phyloP scores from a whole-genome alignment of 2,329 filamentous ascomycete species.

The Pseudonectria foliicola region DNA sequence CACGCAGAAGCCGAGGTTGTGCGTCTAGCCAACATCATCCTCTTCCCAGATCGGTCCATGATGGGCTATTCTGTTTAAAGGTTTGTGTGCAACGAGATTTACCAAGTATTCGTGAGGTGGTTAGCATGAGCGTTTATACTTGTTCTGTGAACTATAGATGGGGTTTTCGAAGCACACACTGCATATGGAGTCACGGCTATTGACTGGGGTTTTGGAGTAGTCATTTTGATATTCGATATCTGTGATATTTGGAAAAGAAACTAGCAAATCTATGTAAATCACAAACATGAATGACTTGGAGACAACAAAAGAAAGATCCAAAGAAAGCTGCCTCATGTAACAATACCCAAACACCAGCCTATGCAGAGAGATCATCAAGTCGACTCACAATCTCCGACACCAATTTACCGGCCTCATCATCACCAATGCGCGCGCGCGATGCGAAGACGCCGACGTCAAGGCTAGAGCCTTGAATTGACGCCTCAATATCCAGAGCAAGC shows the following conservation, averaged over 20 bases:
- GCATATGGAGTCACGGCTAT: too few species aligned
- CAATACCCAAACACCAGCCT: too few species aligned
- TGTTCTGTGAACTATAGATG: too few species aligned
- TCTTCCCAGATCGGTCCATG: constrained; percentile 45
- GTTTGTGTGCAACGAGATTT: not conserved
- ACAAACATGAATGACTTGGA: too few species aligned
- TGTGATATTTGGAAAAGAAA: too few species aligned
- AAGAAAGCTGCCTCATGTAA: not conserved
- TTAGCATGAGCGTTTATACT: too few species aligned
- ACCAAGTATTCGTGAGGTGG: not conserved
- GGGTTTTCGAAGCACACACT: too few species aligned
- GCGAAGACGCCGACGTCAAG: constrained; percentile 37
- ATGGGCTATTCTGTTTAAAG: constrained; percentile 22
- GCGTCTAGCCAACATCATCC: constrained; percentile 47
- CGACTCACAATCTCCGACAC: constrained; percentile 17
- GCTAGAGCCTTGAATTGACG: constrained; percentile 22
- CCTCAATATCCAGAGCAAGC: constrained; percentile 35
- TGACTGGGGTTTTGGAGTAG: too few species aligned
- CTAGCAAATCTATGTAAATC: too few species aligned
- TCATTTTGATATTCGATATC: too few species aligned
- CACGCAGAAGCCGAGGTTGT: constrained; percentile 46
- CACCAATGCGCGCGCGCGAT: constrained; percentile 20
- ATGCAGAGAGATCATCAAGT: too few species aligned
- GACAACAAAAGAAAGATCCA: not conserved
- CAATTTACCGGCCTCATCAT: constrained; percentile 18